phyloP scores from a whole-genome alignment of 108 stramenopile species.

The Stephanodiscus minutulus region DNA sequence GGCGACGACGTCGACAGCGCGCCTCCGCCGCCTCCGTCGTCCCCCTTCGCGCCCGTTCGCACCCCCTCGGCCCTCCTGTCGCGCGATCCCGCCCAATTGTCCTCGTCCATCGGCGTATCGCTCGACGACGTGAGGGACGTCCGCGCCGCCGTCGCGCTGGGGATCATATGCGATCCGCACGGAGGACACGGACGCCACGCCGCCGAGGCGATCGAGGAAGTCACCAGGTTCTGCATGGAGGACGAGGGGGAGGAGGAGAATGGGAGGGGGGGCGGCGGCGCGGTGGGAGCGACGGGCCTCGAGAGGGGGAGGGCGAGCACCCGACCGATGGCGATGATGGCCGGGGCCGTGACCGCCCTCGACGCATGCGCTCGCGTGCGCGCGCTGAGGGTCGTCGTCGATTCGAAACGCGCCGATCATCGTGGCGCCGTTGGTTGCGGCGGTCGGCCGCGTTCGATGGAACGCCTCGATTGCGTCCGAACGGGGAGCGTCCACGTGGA shows the following conservation, averaged over 20 bases:
- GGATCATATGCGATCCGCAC: conserved; percentile 26
- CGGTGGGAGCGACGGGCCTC: neutral
- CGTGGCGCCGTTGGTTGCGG: no score
- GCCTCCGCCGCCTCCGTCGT: neutral
- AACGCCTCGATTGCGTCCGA: conserved; percentile 10
- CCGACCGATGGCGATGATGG: conserved; percentile 22
- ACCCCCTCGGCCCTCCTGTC: conserved; percentile 51
- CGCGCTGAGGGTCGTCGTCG: neutral
- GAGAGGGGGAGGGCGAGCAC: neutral
- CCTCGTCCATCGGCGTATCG: conserved; percentile 10
- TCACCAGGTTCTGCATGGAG: conserved; percentile 12
- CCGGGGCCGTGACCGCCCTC: conserved; percentile 33
- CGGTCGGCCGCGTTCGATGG: neutral
- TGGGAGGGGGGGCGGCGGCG: neutral
- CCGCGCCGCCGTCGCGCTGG: conserved; percentile 24
- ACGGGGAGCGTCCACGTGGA: conserved; percentile 44
- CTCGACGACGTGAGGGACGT: conserved; percentile 14
- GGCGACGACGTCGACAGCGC: neutral
- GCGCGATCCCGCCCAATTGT: conserved; percentile 33
- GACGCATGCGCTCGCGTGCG: conserved; percentile 28
- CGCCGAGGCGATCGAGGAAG: conserved; percentile 9
- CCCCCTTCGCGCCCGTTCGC: conserved; percentile 26
- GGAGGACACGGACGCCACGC: conserved; percentile 22
- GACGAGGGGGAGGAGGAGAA: neutral
- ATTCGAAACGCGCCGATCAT: neutral